These are phyloP conservation scores for Excoecaria cochinchinensis DNA, from an alignment of 345 rosid genomes.

Conservation along the genomic window DNA sequence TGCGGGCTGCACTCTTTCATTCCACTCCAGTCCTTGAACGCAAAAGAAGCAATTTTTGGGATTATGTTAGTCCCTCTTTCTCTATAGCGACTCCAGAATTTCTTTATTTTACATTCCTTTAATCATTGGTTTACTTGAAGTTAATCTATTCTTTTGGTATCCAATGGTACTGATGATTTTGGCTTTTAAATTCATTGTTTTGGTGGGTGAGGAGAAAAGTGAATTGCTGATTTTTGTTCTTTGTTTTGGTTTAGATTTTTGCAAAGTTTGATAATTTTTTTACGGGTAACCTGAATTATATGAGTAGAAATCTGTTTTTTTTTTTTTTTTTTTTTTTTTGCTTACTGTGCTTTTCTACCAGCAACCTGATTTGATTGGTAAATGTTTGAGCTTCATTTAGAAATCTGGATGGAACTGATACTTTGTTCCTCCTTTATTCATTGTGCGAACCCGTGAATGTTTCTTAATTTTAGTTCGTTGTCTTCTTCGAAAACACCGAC, in stretches of 20 bases:
- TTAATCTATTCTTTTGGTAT: neutral
- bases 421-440: neutral
- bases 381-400: neutral
- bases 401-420: neutral
- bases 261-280: neutral
- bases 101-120: neutral
- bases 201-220: neutral
- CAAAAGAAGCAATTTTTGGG: slow-evolving; percentile 43
- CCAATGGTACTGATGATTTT: slow-evolving; percentile 5
- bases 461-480: neutral
- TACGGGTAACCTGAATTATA: neutral
- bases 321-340: too few species aligned
- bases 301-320: neutral
- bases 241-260: neutral
- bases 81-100: neutral
- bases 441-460: neutral
- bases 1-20: slow-evolving; percentile 48
- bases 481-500: neutral
- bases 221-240: neutral
- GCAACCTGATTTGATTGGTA: neutral
- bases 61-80: slow-evolving; percentile 37
- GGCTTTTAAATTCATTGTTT: neutral
- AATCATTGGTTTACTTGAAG: neutral
- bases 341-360: neutral
- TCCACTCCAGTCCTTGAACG: slow-evolving; percentile 65